A percentile compares a stretch with the other conserved stretches of the same genome.
Evolutionary conservation across 1,139 yeast genomes (phyloP).

Genomic region (Hansenula lynferdii): DNA sequence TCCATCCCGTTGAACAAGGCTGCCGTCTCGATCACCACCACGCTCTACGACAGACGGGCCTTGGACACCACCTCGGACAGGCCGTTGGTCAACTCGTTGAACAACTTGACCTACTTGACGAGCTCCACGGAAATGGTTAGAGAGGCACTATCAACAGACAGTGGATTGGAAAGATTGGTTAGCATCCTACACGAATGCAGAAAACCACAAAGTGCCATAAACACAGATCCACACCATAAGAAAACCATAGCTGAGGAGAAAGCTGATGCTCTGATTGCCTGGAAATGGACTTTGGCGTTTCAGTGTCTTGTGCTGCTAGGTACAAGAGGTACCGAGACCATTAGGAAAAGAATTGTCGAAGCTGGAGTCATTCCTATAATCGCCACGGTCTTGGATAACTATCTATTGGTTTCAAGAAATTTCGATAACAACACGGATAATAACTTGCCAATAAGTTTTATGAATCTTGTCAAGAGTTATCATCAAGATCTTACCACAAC

Average conservation of each 20-base stretch:
- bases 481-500: background rate
- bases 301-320: constrained; percentile 90
- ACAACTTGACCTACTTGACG: constrained; percentile 82
- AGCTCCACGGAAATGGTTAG: constrained; percentile 86
- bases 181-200: constrained; percentile 78
- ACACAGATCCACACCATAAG: too few species aligned
- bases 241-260: too few species aligned
- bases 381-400: constrained; percentile 89
- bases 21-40: constrained; percentile 82
- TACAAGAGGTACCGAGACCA: constrained; percentile 85
- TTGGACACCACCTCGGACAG: constrained; percentile 86
- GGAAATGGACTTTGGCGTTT: constrained; percentile 97
- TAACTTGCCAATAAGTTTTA: constrained; percentile 11
- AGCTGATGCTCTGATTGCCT: constrained; percentile 67
- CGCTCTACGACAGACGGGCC: constrained; percentile 88
- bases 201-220: too few species aligned
- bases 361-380: constrained; percentile 90
- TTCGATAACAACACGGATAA: constrained; percentile 28
- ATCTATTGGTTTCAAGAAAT: constrained; percentile 36
- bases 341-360: constrained; percentile 79
- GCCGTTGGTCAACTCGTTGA: constrained; percentile 87
- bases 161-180: constrained; percentile 86
- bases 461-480: background rate
- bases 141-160: constrained; percentile 84
- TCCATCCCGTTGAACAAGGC: constrained; percentile 79